Base-by-base conservation (phyloP, 1,139 yeast genomes). In the Debaryomyces fabryi region DNA sequence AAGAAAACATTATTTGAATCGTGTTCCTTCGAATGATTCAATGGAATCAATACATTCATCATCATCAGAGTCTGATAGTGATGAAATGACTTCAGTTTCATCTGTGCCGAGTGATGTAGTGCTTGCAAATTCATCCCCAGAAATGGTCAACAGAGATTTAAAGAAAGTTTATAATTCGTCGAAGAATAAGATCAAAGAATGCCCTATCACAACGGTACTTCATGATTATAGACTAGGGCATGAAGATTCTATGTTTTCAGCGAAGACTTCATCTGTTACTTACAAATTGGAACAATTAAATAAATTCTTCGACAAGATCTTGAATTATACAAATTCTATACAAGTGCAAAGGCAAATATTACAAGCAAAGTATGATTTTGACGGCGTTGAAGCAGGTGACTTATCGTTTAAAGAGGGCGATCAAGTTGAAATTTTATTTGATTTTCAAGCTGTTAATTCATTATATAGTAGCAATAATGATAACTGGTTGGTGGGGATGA, bases 301-400 rank as follows among this genome's bases (percentile, higher is more conserved):
- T 40, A 40, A 50, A 16, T 65, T 67, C 38, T 71, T 70, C 47
- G 60, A 58, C 10, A 59, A 59, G 41, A 40, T 63, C 5, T 44
- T 48, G 12, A 42, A 45, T 12, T 35, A 42, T 23, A 42, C 49
- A 8, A 24, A 48, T 24, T 45, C 52, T 16, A 46, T 44, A 6
- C 46, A 51, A 37, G 39, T 48, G 12, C 50, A 49, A 1, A 55
- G 55, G 10, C 53, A 49, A 36, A 47, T 49, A 6, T 34, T 60
- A 15, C 50, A 40, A 2, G 79, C 78, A 2, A 60, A 59, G 39
- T 53, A 58, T 49, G 64, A 62, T 47, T 76, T 72, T 49, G 48
- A 48, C 2, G 79, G 79, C 0, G 52, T 42, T 13, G 63, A 68
- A 47, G 65, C 74, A 0, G 81, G 80, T 0, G 80, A 76, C 50